Conservation (phyloP, 2,329 filamentous ascomycete genomes). For the Thelonectria olida region DNA sequence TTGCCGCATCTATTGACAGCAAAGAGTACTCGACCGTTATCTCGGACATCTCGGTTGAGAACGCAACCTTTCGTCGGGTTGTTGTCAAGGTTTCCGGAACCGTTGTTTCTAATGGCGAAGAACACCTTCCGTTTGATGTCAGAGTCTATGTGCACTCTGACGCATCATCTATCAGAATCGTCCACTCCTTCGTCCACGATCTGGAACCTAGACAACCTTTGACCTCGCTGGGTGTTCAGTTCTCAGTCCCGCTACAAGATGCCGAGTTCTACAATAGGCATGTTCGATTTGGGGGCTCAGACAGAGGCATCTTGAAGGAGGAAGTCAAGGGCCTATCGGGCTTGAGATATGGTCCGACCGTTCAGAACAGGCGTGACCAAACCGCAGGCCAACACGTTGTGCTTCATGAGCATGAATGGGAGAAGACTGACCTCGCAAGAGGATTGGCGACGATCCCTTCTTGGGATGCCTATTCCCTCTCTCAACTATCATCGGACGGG, state of each 20-base stretch:
- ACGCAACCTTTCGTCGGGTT: conserved; percentile 15
- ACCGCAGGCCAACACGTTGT: conserved; percentile 53
- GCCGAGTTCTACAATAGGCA: conserved; percentile 68
- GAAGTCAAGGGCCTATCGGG: conserved; percentile 69
- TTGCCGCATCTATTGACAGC: conserved; percentile 28
- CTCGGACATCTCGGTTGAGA: conserved; percentile 11
- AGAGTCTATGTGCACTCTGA: conserved; percentile 64
- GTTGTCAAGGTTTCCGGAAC: conserved; percentile 27
- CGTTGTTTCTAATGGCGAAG: not conserved
- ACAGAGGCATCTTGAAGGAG: conserved; percentile 64
- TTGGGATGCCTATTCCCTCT: conserved; percentile 66
- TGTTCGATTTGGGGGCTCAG: conserved; percentile 61
- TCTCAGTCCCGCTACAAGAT: conserved; percentile 61
- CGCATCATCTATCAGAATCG: conserved; percentile 60
- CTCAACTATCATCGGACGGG: conserved; percentile 67
- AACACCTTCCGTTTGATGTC: conserved; percentile 27
- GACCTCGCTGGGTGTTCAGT: conserved; percentile 62
- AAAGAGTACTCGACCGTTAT: conserved; percentile 19
- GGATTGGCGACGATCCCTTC: conserved; percentile 61
- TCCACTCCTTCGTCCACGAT: conserved; percentile 66
- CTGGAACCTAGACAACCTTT: conserved; percentile 58
- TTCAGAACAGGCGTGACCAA: conserved; percentile 59
- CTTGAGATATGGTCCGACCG: conserved; percentile 62
- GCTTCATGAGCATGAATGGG: conserved; percentile 18
- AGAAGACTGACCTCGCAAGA: conserved; percentile 43